These are phyloP conservation scores for Orbilia brochopaga DNA, from an alignment of 2,329 filamentous ascomycete species.

Conservation along the genomic window DNA sequence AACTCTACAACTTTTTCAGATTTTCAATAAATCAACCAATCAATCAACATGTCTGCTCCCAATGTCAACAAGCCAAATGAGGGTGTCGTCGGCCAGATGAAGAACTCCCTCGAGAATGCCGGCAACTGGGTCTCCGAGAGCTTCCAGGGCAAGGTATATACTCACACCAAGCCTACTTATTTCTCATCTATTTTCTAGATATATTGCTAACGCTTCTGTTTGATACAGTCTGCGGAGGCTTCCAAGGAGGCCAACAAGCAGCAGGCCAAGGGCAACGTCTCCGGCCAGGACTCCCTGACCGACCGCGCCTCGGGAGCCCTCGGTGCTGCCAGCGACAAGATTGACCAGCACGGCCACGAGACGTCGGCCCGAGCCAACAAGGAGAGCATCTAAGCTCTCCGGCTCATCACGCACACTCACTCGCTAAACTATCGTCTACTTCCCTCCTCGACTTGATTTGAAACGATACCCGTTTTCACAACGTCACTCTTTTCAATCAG, in stretches of 20 bases:
- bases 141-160: conserved; percentile 41
- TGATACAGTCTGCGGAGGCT: conserved; percentile 34
- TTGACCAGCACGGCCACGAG: conserved; percentile 44
- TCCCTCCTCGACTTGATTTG: conserved; percentile 11
- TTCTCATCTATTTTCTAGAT: no score
- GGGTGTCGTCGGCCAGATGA: conserved; percentile 43
- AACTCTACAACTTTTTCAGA: conserved; percentile 8
- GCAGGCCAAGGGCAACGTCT: conserved; percentile 49
- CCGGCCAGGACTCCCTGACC: conserved; percentile 31
- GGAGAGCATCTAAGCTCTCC: conserved; percentile 26
- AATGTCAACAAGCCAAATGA: conserved; percentile 48
- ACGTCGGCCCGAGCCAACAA: conserved; percentile 32
- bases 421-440: not conserved
- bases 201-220: conserved; percentile 26
- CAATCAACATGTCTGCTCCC: conserved; percentile 48
- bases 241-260: conserved; percentile 48
- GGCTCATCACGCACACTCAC: no score
- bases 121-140: conserved; percentile 38
- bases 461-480: conserved; percentile 19
- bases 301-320: conserved; percentile 46
- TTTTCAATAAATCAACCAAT: conserved; percentile 24
- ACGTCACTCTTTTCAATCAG: no score
- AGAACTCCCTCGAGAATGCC: conserved; percentile 40
- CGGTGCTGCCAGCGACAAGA: conserved; percentile 37
- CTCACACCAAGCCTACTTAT: no score